phyloP scores from a whole-genome alignment of 352 stramenopile species.

The Plasmopara viticola region DNA sequence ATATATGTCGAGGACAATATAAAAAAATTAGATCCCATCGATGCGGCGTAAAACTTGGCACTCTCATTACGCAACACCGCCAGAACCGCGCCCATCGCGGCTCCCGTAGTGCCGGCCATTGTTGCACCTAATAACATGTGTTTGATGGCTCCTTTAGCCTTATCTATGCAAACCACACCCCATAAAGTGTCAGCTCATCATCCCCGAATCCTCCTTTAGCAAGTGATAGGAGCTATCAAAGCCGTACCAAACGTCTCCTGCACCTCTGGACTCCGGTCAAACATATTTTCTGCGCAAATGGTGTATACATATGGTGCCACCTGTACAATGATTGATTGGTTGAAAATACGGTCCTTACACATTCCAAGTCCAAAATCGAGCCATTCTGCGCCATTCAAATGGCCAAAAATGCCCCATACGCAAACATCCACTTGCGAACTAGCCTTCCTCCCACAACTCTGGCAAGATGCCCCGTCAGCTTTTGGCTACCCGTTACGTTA shows the following conservation, averaged over 20 bases:
- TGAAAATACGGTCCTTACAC: conserved; percentile 2
- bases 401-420: neutral
- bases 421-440: conserved; percentile 58
- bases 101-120: conserved; percentile 47
- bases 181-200: neutral
- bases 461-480: conserved; percentile 82
- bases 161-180: conserved; percentile 27
- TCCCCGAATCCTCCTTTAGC: neutral
- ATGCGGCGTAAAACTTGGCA: conserved; percentile 73
- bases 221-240: neutral
- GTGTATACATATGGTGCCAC: neutral
- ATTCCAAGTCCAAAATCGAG: conserved; percentile 2
- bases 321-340: neutral
- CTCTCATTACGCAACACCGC: conserved; percentile 69
- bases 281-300: conserved; percentile 12
- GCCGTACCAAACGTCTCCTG: conserved; percentile 21
- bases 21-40: conserved; percentile 84
- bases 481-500: conserved; percentile 89
- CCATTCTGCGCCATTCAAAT: conserved; percentile 19
- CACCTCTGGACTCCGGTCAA: conserved; percentile 25
- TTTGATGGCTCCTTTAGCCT: conserved; percentile 58
- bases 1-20: conserved; percentile 82
- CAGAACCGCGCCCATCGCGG: conserved; percentile 47
- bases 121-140: conserved; percentile 61
- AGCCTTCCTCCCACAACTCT: conserved; percentile 40